Base-by-base conservation (phyloP, 2,329 filamentous ascomycete species). In the Fusarium guadeloupense region DNA sequence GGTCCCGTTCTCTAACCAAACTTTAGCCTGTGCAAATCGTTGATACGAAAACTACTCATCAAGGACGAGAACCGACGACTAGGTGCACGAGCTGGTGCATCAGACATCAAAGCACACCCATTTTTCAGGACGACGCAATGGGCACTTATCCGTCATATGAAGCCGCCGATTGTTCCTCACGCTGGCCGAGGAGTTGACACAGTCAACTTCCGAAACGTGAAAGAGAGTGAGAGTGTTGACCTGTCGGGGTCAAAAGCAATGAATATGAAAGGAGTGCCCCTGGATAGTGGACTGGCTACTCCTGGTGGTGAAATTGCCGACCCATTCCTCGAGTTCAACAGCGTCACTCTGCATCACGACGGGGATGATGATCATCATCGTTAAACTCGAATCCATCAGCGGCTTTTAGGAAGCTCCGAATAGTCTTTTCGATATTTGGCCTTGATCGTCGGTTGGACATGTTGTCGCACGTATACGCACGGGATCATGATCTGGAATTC, bases 251-350 rank as follows among this genome's bases (percentile, higher is more conserved):
- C 85, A 3, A 82, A 78, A 64, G 76, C 79, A 10, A 80, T 81
- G 74, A 72, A 74, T 47, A 75, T 85, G 41, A 92, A 92, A 77
- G 92, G 93, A 3, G 92, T 97, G 12, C 92, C 93, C 9, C 80
- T 97, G 58, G 93, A 97, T 72, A 94, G 90, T 37, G 92, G 91
- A 1, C 81, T 96, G 47, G 86, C 90, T 3, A 98, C 94, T 4
- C 94, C 94, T 2, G 91, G 90, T 38, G 90, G 84, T 31, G 94
- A 97, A 73, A 74, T 89, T 31, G 82, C 86, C 4, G 95, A 99
- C 82, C 95, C 95, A 2, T 99, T 99, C 73, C 92, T 97, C 76
- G 95, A 98, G 76, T 99, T 99, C 78, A 99, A 98, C 81, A 96
- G 92, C 73, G 93, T 99, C 35, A 99, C 95, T 44, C 81, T 99